A percentile compares a stretch with the other conserved stretches of the same genome.
Evolutionary conservation across 164 flowering plant genomes (phyloP).

Genomic region (Platanus orientalis): DNA sequence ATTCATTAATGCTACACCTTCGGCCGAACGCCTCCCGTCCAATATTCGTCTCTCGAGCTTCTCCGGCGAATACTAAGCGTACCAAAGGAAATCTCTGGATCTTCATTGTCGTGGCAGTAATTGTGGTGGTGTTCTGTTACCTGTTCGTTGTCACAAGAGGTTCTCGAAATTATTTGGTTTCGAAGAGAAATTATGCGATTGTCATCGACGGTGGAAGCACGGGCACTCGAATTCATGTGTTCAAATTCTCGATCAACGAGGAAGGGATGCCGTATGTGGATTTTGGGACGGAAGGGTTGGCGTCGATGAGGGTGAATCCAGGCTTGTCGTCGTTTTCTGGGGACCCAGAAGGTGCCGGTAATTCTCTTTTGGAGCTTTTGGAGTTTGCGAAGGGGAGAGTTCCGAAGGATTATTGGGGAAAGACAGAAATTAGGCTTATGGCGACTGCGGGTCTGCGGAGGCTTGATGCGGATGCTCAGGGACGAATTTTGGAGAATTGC

Average conservation of each 20-base stretch:
- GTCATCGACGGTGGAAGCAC: slow-evolving; percentile 96
- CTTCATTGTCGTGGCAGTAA: slow-evolving; percentile 12
- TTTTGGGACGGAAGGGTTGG: slow-evolving; percentile 39
- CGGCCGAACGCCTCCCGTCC: slow-evolving; percentile 36
- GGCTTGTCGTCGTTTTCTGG: slow-evolving; percentile 69
- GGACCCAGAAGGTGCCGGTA: slow-evolving; percentile 55
- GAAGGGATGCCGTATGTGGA: slow-evolving; percentile 33
- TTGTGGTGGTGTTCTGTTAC: slow-evolving; percentile 22
- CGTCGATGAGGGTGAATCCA: slow-evolving; percentile 64
- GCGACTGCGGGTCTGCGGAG: slow-evolving; percentile 91
- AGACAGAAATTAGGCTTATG: slow-evolving; percentile 81
- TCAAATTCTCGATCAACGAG: slow-evolving; percentile 31
- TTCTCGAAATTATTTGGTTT: not conserved
- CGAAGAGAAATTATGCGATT: slow-evolving; percentile 34
- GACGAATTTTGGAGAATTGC: slow-evolving; percentile 62
- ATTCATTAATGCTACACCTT: slow-evolving; percentile 43
- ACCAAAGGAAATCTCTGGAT: slow-evolving; percentile 18
- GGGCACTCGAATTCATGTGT: slow-evolving; percentile 82
- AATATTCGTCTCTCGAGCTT: slow-evolving; percentile 20
- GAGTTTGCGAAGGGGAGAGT: slow-evolving; percentile 63
- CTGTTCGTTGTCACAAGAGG: slow-evolving; percentile 15
- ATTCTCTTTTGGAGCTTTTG: slow-evolving; percentile 53
- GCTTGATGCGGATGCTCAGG: slow-evolving; percentile 47
- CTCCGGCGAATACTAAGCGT: slow-evolving; percentile 14
- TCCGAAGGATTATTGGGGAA: slow-evolving; percentile 55